A percentile compares a stretch with the other conserved stretches of the same genome.
These are phyloP conservation scores for Singerocomus rubriflavus DNA, from an alignment of 1,284 basidiomycete genomes.

Conservation along the genomic window DNA sequence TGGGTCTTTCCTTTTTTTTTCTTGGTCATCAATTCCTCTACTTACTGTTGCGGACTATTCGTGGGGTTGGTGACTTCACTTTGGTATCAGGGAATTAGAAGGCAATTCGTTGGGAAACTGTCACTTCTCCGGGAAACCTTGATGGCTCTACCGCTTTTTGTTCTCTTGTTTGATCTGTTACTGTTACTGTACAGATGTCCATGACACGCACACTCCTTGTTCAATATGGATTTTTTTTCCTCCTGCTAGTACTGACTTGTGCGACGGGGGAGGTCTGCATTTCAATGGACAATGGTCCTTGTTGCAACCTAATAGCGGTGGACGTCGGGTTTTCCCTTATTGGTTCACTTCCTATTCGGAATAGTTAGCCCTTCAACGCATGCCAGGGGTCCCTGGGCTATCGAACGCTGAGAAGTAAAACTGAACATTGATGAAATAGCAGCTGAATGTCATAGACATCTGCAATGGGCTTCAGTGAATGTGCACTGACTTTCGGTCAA, in stretches of 20 bases:
- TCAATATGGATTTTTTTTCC: slow-evolving; percentile 8
- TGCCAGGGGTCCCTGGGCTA: no score
- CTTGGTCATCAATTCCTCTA: slow-evolving; percentile 2
- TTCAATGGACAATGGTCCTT: no score
- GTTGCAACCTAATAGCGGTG: no score
- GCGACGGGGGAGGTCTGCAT: no score
- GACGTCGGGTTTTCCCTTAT: no score
- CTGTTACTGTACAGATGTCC: slow-evolving; percentile 1
- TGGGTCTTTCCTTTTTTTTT: neutral
- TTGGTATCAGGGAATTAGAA: neutral
- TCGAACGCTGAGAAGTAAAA: no score
- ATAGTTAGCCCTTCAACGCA: no score
- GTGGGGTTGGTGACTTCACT: slow-evolving; percentile 2
- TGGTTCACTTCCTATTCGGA: no score
- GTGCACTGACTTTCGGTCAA: no score
- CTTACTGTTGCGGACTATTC: slow-evolving; percentile 5
- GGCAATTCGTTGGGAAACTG: slow-evolving; percentile 10
- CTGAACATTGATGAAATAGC: no score
- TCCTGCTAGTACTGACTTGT: neutral
- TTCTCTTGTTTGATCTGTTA: neutral
- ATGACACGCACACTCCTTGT: slow-evolving; percentile 10
- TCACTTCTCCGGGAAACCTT: slow-evolving; percentile 5
- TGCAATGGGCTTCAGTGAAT: no score
- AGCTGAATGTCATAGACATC: no score
- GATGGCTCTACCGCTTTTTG: slow-evolving; percentile 3